phyloP scores from a whole-genome alignment of 2,329 filamentous ascomycete species.

The Zymoseptoria brevis region DNA sequence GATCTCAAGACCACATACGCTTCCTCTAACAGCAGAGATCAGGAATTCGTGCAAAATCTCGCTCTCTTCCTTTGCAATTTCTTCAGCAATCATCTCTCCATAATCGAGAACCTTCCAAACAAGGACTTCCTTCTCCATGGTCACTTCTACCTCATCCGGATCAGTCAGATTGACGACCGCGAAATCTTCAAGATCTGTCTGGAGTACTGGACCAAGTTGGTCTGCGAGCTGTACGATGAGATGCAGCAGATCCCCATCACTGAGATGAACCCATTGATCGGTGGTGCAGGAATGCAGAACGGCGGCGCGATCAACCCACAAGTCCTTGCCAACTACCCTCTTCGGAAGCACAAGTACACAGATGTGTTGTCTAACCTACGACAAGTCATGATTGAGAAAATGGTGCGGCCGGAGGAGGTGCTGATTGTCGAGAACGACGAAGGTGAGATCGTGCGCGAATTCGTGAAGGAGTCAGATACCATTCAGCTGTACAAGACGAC shows the following conservation, averaged over 20 bases:
- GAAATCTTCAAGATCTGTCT: slow-evolving; percentile 99
- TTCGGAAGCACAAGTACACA: slow-evolving; percentile 96
- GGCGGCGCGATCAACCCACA: slow-evolving; percentile 78
- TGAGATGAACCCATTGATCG: slow-evolving; percentile 82
- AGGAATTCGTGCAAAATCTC: slow-evolving; percentile 96
- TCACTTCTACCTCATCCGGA: slow-evolving; percentile 95
- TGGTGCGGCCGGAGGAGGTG: slow-evolving; percentile 97
- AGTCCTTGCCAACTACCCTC: slow-evolving; percentile 79
- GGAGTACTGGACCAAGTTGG: slow-evolving; percentile 98
- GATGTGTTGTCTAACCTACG: slow-evolving; percentile 90
- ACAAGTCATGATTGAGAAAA: slow-evolving; percentile 99
- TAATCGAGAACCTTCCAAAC: slow-evolving; percentile 94
- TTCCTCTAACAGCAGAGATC: slow-evolving; percentile 82
- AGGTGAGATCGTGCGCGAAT: slow-evolving; percentile 96
- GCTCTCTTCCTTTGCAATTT: slow-evolving; percentile 96
- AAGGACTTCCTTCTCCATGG: slow-evolving; percentile 89
- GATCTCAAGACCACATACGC: slow-evolving; percentile 89
- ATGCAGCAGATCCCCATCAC: slow-evolving; percentile 95
- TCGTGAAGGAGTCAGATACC: slow-evolving; percentile 98
- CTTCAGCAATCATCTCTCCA: slow-evolving; percentile 84
- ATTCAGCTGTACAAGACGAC: slow-evolving; percentile 99
- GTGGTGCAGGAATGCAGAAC: slow-evolving; percentile 66
- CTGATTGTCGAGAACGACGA: slow-evolving; percentile 99
- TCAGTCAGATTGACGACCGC: slow-evolving; percentile 96
- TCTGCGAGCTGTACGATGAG: slow-evolving; percentile 96